Evolutionary conservation across 2,329 filamentous ascomycete species (phyloP), one percentile per base, ranked within the genome.

Genomic region (Alternaria burnsii): DNA sequence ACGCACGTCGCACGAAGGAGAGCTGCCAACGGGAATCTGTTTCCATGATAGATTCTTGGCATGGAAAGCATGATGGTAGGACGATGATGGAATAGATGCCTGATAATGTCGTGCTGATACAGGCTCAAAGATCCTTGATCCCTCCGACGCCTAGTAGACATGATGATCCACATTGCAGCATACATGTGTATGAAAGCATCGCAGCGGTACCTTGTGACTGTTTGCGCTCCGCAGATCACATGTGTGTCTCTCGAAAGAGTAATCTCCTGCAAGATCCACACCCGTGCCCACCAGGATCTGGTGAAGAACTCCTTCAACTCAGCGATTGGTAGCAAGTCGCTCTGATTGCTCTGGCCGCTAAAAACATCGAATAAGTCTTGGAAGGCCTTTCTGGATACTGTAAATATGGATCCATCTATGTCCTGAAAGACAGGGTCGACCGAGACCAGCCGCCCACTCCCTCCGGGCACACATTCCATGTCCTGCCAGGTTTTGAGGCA

Each of bases 211-310:
- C 34, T 34, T 1, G 43, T 16, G 20, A 68, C 54, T 16, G 5
- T 43, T 16, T 61, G 61, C 2, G 58, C 22, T 18, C 67, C 64
- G 26, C 67, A 67, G 42, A 61, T 32, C 24, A 64, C 55, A 1
- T 64, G 28, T 14, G 52, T 41, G 14, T 55, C 22, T 20, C 52
- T 32, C 18, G 67, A 42, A 40, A 69, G 54, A 32, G 62, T 53
- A 9, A 66, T 50, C 43, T 69, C 67, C 28, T 69, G 67, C 7
- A 69, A 51, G 36, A 66, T 58, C 67, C 64, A 69, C 5, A 69
- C 46, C 32, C 67, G 48, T 41, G 32, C 30, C 67, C 60, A 69
- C 67, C 62, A 67, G 28, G 56, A 14, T 42, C 62, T 48, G 14
- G 34, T 32, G n/a, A 62, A 63, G 18, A 68, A 42, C 1, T 30